Evolutionary conservation across 768 basidiomycete genomes (phyloP).

Genomic region (Dacryopinax spathularia): DNA sequence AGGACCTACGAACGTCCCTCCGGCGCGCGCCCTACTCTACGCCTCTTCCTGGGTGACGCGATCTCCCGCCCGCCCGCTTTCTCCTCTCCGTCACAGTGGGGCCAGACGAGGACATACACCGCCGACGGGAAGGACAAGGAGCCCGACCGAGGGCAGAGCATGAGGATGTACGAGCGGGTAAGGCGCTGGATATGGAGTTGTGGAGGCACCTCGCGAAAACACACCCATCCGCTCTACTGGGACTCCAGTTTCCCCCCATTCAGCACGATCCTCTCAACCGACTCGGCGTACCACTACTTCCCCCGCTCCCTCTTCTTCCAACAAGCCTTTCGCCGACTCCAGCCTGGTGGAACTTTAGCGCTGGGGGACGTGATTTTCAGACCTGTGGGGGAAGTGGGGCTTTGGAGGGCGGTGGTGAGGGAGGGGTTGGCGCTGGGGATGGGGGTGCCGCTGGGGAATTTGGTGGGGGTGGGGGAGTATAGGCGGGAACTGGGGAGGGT

Average conservation of each 20-base stretch:
- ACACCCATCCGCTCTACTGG: conserved; percentile 35
- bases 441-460: conserved; percentile 36
- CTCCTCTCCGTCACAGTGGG: no score
- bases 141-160: conserved; percentile 16
- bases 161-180: conserved; percentile 32
- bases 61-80: conserved; percentile 2
- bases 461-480: conserved; percentile 36
- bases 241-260: conserved; percentile 22
- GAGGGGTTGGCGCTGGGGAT: conserved; percentile 16
- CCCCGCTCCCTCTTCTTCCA: conserved; percentile 38
- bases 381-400: conserved; percentile 16
- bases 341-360: conserved; percentile 38
- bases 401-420: conserved; percentile 10
- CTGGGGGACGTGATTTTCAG: conserved; percentile 49
- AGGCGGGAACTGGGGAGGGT: conserved; percentile 30
- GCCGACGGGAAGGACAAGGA: no score
- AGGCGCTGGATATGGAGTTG: conserved; percentile 35
- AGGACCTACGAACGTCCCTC: conserved; percentile 24
- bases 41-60: conserved; percentile 7
- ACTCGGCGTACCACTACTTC: conserved; percentile 57
- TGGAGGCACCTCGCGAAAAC: not conserved
- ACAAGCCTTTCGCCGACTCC: conserved; percentile 35
- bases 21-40: conserved; percentile 20
- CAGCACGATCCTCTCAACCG: conserved; percentile 43
- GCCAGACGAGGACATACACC: no score